These are phyloP conservation scores for Eimeria maxima DNA, from an alignment of 169 alveolate genomes.

Conservation along the genomic window DNA sequence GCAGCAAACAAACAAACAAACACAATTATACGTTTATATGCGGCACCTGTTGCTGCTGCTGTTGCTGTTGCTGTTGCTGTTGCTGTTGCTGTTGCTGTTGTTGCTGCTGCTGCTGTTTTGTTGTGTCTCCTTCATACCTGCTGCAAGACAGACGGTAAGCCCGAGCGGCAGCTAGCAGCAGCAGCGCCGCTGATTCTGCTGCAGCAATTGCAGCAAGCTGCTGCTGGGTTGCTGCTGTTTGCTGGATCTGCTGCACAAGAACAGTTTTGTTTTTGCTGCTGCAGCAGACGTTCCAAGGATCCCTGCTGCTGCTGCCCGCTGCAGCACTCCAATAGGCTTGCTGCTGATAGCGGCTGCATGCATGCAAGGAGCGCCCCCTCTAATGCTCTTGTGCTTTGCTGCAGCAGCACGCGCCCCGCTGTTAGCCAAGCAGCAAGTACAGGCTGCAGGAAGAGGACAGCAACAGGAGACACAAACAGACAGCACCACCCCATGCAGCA, in stretches of 20 bases:
- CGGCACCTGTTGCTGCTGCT: not conserved
- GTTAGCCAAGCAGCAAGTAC: constrained; percentile 57
- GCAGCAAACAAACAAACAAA: constrained; percentile 25
- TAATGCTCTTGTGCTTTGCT: constrained; percentile 41
- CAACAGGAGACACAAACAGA: not conserved
- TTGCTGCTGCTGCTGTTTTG: not conserved
- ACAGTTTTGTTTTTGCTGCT: constrained; percentile 58
- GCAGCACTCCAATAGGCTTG: constrained; percentile 62
- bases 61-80: not conserved
- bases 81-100: constrained; percentile 9
- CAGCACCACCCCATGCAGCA: not conserved
- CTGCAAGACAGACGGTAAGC: constrained; percentile 57
- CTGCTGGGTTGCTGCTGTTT: not conserved
- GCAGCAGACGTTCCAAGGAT: constrained; percentile 33
- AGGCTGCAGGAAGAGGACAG: constrained; percentile 37
- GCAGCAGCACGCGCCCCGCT: constrained; percentile 68
- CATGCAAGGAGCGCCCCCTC: constrained; percentile 19
- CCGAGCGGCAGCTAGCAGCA: constrained; percentile 68
- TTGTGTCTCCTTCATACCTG: constrained; percentile 24
- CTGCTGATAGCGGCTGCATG: constrained; percentile 22
- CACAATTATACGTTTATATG: not conserved
- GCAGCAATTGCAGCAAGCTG: constrained; percentile 77
- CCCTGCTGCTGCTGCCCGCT: constrained; percentile 77
- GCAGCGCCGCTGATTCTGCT: constrained; percentile 74
- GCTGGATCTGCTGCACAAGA: constrained; percentile 7